Base-by-base conservation (phyloP, 2,329 filamentous ascomycete genomes). In the Ceratocystis ficicola region DNA sequence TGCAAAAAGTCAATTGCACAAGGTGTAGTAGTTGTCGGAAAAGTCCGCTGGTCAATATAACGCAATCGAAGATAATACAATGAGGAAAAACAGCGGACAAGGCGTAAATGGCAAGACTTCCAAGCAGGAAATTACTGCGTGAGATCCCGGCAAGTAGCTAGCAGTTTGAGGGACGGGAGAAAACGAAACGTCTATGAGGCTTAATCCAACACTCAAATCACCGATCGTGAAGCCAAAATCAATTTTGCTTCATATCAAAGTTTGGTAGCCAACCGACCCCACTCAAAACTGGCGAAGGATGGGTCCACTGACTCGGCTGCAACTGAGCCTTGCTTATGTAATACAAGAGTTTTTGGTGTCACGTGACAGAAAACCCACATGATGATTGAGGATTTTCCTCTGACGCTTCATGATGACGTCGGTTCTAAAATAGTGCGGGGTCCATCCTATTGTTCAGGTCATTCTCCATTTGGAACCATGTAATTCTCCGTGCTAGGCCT, bases 181-280 rank as follows among this genome's bases (percentile, higher is more conserved):
- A 41, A 41, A 5, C 36, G 55, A 59, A 30, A 32, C 55, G 55
- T 59, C 55, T 59, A 59, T 32, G 28, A 59, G 28, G 55, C 28
- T 59, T 59, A 30, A 59, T 59, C 55, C 55, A 41, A 59, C 55
- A 30, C 55, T 36, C 55, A n/a, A 59, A n/a, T 59, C 8, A 28
- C 55, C 55, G 30, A 59, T 59, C 55, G 55, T 59, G 28, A 59
- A 17, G 32, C 15, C 55, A 59, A 59, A 61, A 48, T 57, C 60
- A 65, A 61, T 65, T 65, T 65, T 55, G 55, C 52, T 65, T 57
- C 55, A 41, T 44, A 44, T 30, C 30, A 65, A 65, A 65, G n/a
- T 60, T 65, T 65, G 52, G 20, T n/a, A 59, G 55, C n/a, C 55
- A 59, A 36, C n/a, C n/a, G 15, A 59, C 55, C 55, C 55, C 55